Conservation (phyloP, 208 protist genomes). For the Borovskyia barvae region DNA sequence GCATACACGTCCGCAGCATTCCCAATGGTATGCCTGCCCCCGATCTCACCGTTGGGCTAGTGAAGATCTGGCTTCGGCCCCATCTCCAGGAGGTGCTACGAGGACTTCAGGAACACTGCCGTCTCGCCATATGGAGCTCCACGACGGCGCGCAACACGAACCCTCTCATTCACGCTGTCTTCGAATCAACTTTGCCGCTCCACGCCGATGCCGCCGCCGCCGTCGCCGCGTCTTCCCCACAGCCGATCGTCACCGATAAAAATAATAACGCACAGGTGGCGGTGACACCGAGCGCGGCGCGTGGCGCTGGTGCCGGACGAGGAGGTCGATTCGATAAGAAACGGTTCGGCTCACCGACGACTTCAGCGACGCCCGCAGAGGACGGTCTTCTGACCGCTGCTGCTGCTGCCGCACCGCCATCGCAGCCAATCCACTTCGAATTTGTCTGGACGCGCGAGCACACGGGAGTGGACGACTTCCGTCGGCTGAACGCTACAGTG, state of each 20-base stretch:
- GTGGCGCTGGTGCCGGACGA: not conserved
- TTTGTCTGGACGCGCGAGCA: constrained; percentile 89
- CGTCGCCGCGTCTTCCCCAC: no score
- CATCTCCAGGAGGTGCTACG: constrained; percentile 57
- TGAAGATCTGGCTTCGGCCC: constrained; percentile 82
- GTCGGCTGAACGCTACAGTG: constrained; percentile 48
- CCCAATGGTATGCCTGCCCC: constrained; percentile 55
- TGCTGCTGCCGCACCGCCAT: not conserved
- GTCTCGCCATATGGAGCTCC: constrained; percentile 87
- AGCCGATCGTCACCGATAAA: not conserved
- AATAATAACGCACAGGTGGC: not conserved
- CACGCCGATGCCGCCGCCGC: not conserved
- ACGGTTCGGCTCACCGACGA: not conserved
- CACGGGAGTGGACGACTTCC: constrained; percentile 75
- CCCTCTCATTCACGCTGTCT: constrained; percentile 76
- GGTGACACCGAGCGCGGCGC: not conserved
- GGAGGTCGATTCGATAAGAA: constrained; percentile 14
- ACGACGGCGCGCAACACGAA: constrained; percentile 82
- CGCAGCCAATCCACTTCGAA: constrained; percentile 44
- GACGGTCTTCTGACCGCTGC: not conserved
- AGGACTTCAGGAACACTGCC: constrained; percentile 68
- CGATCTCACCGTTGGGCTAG: constrained; percentile 71
- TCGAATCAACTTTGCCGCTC: constrained; percentile 15
- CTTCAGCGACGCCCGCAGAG: not conserved
- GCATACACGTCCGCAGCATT: constrained; percentile 63